These are phyloP conservation scores for Xerocomellus intermedius DNA, from an alignment of 768 basidiomycete species.

Conservation along the genomic window DNA sequence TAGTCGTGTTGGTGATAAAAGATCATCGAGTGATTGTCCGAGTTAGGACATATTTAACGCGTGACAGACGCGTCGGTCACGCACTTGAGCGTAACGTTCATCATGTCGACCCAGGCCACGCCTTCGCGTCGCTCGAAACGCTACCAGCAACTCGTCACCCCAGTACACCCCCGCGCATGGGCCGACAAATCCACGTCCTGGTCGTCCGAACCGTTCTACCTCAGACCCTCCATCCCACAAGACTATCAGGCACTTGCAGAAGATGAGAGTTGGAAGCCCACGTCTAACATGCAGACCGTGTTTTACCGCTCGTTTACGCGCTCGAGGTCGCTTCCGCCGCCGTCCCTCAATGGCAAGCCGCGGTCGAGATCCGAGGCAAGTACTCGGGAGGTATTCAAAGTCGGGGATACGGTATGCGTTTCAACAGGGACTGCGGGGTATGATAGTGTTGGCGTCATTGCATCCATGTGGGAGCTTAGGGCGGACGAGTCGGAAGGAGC, in stretches of 20 bases:
- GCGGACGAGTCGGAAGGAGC: conserved; percentile 31
- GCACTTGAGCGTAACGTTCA: background rate
- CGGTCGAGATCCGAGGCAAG: conserved; percentile 7
- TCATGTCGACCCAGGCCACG: conserved; percentile 24
- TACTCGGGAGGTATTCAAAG: conserved; percentile 37
- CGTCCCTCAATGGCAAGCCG: conserved; percentile 17
- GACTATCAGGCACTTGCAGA: conserved; percentile 29
- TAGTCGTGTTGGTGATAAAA: conserved; percentile 5
- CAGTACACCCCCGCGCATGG: conserved; percentile 26
- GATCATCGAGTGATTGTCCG: conserved; percentile 2
- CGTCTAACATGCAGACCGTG: conserved; percentile 18
- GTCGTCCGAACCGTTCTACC: conserved; percentile 25
- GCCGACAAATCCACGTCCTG: conserved; percentile 28
- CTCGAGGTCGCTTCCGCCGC: conserved; percentile 9
- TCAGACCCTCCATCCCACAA: conserved; percentile 22
- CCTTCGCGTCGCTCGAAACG: conserved; percentile 40
- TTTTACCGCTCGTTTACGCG: conserved; percentile 34
- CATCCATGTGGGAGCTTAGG: conserved; percentile 61
- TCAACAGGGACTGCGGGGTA: conserved; percentile 41
- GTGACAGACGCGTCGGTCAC: conserved; percentile 24
- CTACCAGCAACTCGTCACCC: conserved; percentile 33
- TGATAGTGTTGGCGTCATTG: conserved; percentile 68
- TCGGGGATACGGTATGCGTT: conserved; percentile 71
- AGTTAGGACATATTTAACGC: conserved; percentile 10
- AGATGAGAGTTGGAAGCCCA: conserved; percentile 25